Base-by-base conservation (phyloP, 2,329 filamentous ascomycete genomes). In the Sporothrix curviconia region DNA sequence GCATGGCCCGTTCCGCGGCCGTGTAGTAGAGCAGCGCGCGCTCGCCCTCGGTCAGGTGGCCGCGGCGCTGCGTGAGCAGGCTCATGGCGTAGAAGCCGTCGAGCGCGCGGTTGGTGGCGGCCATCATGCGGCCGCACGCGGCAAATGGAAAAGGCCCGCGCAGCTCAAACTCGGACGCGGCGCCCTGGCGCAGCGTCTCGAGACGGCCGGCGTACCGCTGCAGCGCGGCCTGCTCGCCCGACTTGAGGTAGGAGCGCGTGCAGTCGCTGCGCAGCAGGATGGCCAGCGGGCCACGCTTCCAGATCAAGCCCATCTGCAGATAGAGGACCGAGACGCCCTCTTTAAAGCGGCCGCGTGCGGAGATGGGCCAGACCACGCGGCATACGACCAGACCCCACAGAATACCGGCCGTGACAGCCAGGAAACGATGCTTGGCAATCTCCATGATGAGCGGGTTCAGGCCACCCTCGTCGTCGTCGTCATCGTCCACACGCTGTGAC, bases 31-130 rank as follows among this genome's bases (percentile, higher is more conserved):
- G 75, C 37, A 97, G 80, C 8, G 87, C 85, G 57, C 86, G 84
- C 72, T 97, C 92, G 4, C 92, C 92, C 25, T 86, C 82, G 3
- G 85, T 90, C 1, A 90, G 81, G 37, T 81, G 81, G 11, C 86
- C 76, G 34, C 92, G 89, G 66, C 92, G 92, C 67, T 88, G 80
- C 37, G 95, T 91, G 61, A 96, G 86, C 11, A 96, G 83, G 62
- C 92, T 95, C 90, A 99, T 96, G 53, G 92, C 90, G 67, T 97
- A 92, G 70, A 99, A 96, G 37, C 90, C 87, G 71, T 96, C 92
- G 4, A 97, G 83, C 72, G 96, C 89, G 54, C 87, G 85, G 61
- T 87, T 86, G 1, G 92, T 96, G 9, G 86, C 86, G 22, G 83
- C 81, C 68, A 97, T 80, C 58, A 97, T 87, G 36, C 84, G 82